A percentile compares a stretch with the other conserved stretches of the same genome.
These are phyloP conservation scores for Besnoitia besnoiti DNA, from an alignment of 169 alveolate species.

Conservation along the genomic window DNA sequence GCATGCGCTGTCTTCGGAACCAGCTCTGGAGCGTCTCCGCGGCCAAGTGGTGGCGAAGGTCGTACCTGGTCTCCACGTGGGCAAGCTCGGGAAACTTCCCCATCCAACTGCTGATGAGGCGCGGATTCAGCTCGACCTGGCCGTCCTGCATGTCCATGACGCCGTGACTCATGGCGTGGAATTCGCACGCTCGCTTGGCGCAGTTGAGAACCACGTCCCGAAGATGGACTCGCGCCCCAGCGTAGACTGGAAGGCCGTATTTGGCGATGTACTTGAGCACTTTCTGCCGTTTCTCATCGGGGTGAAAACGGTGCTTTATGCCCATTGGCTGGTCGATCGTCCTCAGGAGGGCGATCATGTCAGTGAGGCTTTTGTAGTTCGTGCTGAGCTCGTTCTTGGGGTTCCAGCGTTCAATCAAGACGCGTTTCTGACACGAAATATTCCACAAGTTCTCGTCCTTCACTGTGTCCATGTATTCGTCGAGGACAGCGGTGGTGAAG, in stretches of 20 bases:
- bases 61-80: neutral
- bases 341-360: slow-evolving; percentile 45
- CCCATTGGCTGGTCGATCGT: slow-evolving; percentile 56
- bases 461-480: slow-evolving; percentile 64
- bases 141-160: slow-evolving; percentile 40
- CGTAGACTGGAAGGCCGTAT: slow-evolving; percentile 56
- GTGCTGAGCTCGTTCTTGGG: slow-evolving; percentile 25
- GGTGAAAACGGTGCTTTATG: slow-evolving; percentile 33
- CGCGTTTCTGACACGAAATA: slow-evolving; percentile 58
- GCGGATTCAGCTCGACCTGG: slow-evolving; percentile 62
- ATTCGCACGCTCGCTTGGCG: slow-evolving; percentile 66
- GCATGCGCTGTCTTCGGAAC: slow-evolving; percentile 38
- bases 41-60: slow-evolving; percentile 50
- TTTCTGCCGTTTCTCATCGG: neutral
- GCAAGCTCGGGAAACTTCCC: slow-evolving; percentile 42
- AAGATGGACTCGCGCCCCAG: slow-evolving; percentile 48
- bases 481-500: slow-evolving; percentile 61
- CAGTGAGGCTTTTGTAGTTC: slow-evolving; percentile 40
- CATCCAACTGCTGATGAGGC: slow-evolving; percentile 56
- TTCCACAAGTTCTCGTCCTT: slow-evolving; percentile 60
- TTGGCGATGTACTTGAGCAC: slow-evolving; percentile 47
- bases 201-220: slow-evolving; percentile 58
- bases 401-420: slow-evolving; percentile 54
- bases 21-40: slow-evolving; percentile 53
- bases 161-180: slow-evolving; percentile 60